A percentile compares a stretch with the other conserved stretches of the same genome.
These are phyloP conservation scores for Candida argentea DNA, from an alignment of 805 yeast genomes.

Conservation along the genomic window DNA sequence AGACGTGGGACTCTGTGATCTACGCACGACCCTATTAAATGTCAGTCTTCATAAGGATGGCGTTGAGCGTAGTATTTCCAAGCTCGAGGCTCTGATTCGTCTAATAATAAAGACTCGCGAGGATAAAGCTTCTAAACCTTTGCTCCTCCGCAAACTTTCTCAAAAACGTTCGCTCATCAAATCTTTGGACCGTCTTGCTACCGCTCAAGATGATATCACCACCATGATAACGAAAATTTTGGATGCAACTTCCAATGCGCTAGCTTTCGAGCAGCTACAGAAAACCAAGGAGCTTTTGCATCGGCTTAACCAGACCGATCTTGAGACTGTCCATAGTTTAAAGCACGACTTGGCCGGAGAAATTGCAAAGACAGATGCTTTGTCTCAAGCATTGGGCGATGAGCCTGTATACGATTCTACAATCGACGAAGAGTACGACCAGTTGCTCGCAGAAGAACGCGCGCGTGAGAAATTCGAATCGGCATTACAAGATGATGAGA, in stretches of 20 bases:
- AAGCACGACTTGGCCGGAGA: conserved; percentile 21
- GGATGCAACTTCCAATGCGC: conserved; percentile 22
- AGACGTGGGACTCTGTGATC: too few species aligned
- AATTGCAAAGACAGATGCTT: conserved; percentile 16
- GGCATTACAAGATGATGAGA: conserved; percentile 1
- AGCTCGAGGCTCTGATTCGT: too few species aligned
- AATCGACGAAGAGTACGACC: conserved; percentile 20
- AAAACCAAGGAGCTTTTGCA: conserved; percentile 17
- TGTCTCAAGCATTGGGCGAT: conserved; percentile 14
- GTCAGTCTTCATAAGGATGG: too few species aligned
- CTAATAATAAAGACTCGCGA: too few species aligned
- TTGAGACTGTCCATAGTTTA: conserved; percentile 18
- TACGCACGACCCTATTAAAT: too few species aligned
- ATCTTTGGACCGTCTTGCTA: too few species aligned
- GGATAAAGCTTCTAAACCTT: too few species aligned
- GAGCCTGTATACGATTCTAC: conserved; percentile 12
- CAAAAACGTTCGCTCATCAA: too few species aligned
- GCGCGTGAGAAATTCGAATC: conserved; percentile 2
- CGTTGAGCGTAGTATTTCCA: too few species aligned
- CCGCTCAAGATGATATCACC: too few species aligned
- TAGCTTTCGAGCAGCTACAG: conserved; percentile 15
- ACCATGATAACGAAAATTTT: conserved; percentile 21
- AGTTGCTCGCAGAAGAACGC: conserved; percentile 10
- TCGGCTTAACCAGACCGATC: conserved; percentile 18
- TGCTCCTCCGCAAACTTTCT: too few species aligned